Percentiles rank a stretch among this genome's conserved stretches.
Evolutionary conservation across 2,329 filamentous ascomycete species (phyloP).

Genomic region (Penicillium aurantiogriseum): DNA sequence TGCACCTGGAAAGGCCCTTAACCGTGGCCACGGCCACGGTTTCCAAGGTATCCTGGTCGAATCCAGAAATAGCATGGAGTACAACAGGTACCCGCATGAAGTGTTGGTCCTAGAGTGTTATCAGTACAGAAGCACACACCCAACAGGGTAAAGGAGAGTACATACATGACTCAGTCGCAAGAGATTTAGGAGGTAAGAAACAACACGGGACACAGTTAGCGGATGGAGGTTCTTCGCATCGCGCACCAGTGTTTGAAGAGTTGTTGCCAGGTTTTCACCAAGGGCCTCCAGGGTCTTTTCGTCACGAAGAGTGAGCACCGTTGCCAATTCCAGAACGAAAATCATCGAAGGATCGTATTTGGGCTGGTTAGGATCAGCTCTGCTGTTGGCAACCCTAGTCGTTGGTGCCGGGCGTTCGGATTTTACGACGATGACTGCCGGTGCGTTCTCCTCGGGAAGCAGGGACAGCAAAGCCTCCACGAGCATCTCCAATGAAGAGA

Average conservation of each 20-base stretch:
- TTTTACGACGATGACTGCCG: slow-evolving; percentile 84
- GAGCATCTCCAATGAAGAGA: slow-evolving; percentile 58
- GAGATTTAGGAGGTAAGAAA: slow-evolving; percentile 82
- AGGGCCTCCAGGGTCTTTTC: slow-evolving; percentile 68
- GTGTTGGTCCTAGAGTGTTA: slow-evolving; percentile 66
- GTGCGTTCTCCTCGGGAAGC: slow-evolving; percentile 80
- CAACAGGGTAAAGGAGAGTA: slow-evolving; percentile 16
- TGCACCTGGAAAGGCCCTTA: slow-evolving; percentile 75
- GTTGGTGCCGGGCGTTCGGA: slow-evolving; percentile 70
- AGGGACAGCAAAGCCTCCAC: slow-evolving; percentile 74
- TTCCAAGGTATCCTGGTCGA: slow-evolving; percentile 73
- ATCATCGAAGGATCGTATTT: slow-evolving; percentile 82
- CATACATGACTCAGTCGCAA: slow-evolving; percentile 82
- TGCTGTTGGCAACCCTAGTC: slow-evolving; percentile 58
- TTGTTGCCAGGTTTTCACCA: slow-evolving; percentile 76
- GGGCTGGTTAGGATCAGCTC: slow-evolving; percentile 55
- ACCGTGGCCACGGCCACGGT: slow-evolving; percentile 74
- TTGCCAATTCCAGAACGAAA: slow-evolving; percentile 89
- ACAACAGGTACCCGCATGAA: slow-evolving; percentile 90
- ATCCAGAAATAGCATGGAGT: slow-evolving; percentile 84
- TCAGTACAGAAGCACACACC: slow-evolving; percentile 14
- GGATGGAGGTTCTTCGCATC: slow-evolving; percentile 77
- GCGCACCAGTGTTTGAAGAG: slow-evolving; percentile 76
- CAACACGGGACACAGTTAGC: slow-evolving; percentile 76
- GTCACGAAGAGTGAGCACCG: slow-evolving; percentile 75